Base-by-base conservation (phyloP, 495 filamentous ascomycete genomes). In the Thermothielavioides terrestris region DNA sequence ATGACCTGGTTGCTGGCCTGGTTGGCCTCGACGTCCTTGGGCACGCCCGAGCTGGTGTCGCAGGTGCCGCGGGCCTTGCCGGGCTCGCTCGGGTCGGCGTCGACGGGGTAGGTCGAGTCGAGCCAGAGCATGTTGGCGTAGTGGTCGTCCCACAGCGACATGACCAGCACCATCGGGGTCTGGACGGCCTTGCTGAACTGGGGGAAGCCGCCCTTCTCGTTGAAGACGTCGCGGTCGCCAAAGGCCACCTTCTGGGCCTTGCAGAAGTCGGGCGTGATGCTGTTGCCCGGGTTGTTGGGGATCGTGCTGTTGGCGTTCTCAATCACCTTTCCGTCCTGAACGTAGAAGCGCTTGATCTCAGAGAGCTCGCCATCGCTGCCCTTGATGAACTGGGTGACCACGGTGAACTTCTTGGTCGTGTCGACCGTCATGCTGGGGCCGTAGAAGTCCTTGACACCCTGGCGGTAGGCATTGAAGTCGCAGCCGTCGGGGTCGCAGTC, bases 81-180 rank as follows among this genome's bases (percentile, higher is more conserved):
- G 36, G 80, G 81, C 25, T 30, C 48, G 8, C 57, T 58, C 46
- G 72, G 64, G 15, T 56, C 66, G 58, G 41, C 41, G n/a, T 74
- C 73, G 36, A 73, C 68, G 4, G 86, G 87, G 73, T 82, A 88
- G 67, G 69, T 77, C 62, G 81, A 81, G 73, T 90, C 86, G 59
- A 92, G 80, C 87, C 87, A 90, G 55, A 85, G 75, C 87, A 90
- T 90, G 71, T 86, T 77, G 68, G 76, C 68, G 60, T 73, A 67
- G 69, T 89, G 78, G 70, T 89, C 85, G 62, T 86, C 83, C 85
- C 85, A 89, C 60, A 89, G 63, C 56, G 77, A 81, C 77, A 89
- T 76, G 63, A 85, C 83, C n/a, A 89, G 75, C 41, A 86, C 85
- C 82, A 88, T 83, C 49, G 78, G 80, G 21, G 71, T 40, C n/a